Evolutionary conservation across 202 grass and related monocot species (phyloP), one percentile per base, ranked within the genome.

Genomic region (Dendrocalamus latiflorus): DNA sequence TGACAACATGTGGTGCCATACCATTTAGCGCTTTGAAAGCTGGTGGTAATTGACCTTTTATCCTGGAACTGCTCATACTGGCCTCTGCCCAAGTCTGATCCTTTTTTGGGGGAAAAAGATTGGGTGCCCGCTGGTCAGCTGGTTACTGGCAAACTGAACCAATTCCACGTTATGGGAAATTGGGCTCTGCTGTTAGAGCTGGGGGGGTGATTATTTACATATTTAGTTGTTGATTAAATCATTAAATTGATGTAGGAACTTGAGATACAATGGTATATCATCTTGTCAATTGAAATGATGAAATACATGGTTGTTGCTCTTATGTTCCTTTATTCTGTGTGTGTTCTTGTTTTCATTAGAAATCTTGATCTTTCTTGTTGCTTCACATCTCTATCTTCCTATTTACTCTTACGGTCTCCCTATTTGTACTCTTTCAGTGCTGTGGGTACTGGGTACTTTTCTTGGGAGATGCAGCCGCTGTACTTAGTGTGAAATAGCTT

Each of bases 401-500:
- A 38, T 4, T 36, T 20, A 71, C n/a, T n/a, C n/a, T n/a, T n/a
- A n/a, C n/a, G n/a, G n/a, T n/a, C n/a, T n/a, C n/a, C n/a, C n/a
- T n/a, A n/a, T n/a, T n/a, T n/a, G n/a, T 45, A 50, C 42, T 56
- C 0, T 0, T 56, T 22, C 9, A 11, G 18, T 47, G 78, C 18
- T 33, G n/a, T 70, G 17, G 65, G 56, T 47, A 58, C 28, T 36
- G n/a, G n/a, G n/a, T n/a, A n/a, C n/a, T n/a, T 51, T 72, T 5
- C 47, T 43, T 59, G 43, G 56, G 12, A 44, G 76, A 79, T 85
- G 34, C 6, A 3, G 12, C 7, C 70, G 59, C 33, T 47, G 21
- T 87, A 81, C 11, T 54, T 47, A 63, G 43, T 70, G 24, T 74
- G 18, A 84, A 78, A 18, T 70, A 14, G 17, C 18, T 69, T 68